A percentile compares a stretch with the other conserved stretches of the same genome.
These are phyloP conservation scores for Leccinum subfulvum DNA, from an alignment of 1,284 basidiomycete genomes.

Conservation along the genomic window DNA sequence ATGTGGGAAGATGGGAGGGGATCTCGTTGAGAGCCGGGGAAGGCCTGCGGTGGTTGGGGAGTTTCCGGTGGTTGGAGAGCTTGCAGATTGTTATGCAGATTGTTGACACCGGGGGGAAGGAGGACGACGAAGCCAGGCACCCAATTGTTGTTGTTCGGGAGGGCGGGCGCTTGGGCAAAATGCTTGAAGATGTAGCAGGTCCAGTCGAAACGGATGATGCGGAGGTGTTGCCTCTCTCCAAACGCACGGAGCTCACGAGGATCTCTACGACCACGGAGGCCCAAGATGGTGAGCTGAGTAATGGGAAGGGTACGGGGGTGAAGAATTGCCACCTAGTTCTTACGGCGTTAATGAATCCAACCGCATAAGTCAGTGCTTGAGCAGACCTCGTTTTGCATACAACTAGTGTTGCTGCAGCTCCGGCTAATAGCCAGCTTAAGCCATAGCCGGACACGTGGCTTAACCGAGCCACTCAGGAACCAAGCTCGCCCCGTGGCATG, in stretches of 20 bases:
- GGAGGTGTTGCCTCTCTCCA: slow-evolving; percentile 35
- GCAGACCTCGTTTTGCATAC: too few relatives aligned
- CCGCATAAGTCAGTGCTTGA: too few relatives aligned
- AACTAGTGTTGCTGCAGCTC: too few relatives aligned
- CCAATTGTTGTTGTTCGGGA: slow-evolving; percentile 7
- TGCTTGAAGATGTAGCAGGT: slow-evolving; percentile 40
- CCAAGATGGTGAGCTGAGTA: slow-evolving; percentile 36
- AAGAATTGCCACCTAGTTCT: too few relatives aligned
- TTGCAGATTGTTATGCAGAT: neutral
- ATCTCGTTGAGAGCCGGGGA: slow-evolving; percentile 12
- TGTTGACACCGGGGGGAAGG: slow-evolving; percentile 11
- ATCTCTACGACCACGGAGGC: slow-evolving; percentile 28
- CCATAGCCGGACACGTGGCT: too few relatives aligned
- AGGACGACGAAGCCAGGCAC: slow-evolving; percentile 15
- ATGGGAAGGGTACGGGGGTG: slow-evolving; percentile 36
- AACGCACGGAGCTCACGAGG: slow-evolving; percentile 27
- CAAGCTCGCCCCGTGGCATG: too few relatives aligned
- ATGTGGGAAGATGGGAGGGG: slow-evolving; percentile 34
- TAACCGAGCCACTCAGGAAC: too few relatives aligned
- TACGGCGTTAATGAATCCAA: too few relatives aligned
- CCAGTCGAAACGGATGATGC: slow-evolving; percentile 37
- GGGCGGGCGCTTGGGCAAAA: slow-evolving; percentile 17
- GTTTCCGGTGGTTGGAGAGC: slow-evolving; percentile 13
- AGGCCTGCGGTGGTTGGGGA: neutral
- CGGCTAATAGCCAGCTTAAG: too few relatives aligned